These are phyloP conservation scores for Aspergillus bombycis DNA, from an alignment of 2,329 filamentous ascomycete species.

Conservation along the genomic window DNA sequence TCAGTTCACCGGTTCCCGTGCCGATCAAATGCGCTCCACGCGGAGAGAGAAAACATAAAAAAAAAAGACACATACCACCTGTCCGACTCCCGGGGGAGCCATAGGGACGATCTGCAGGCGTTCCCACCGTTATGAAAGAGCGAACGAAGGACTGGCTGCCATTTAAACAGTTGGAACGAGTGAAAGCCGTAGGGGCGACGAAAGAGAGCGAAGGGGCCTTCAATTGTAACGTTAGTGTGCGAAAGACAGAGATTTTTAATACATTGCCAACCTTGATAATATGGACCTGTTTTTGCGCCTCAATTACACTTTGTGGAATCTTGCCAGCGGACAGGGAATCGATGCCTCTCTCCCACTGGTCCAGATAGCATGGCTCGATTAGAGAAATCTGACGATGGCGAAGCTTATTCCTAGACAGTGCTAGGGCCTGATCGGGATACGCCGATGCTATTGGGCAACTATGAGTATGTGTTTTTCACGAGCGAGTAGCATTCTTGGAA, in stretches of 20 bases:
- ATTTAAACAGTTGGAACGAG: not conserved
- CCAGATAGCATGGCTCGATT: not conserved
- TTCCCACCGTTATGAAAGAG: conserved; percentile 4
- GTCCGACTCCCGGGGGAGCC: conserved; percentile 19
- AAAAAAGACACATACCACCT: conserved; percentile 21
- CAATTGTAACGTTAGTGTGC: not conserved
- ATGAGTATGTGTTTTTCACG: not conserved
- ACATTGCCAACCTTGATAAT: not conserved
- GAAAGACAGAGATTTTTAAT: not conserved
- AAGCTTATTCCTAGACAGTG: not conserved
- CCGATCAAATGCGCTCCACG: not conserved
- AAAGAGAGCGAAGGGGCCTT: not conserved
- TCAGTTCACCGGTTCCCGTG: not conserved
- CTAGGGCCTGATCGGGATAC: no score
- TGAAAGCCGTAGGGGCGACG: not conserved
- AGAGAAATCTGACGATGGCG: not conserved
- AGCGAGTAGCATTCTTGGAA: not conserved
- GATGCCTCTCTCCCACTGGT: not conserved
- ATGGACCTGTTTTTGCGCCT: not conserved
- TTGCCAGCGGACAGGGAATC: not conserved
- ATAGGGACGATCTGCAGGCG: conserved; percentile 10
- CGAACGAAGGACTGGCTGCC: not conserved
- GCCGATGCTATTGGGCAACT: not conserved
- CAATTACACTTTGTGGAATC: not conserved
- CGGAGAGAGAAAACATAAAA: not conserved